Percentiles rank a stretch among this genome's conserved stretches.
phyloP scores from a whole-genome alignment of 768 basidiomycete genomes.

The Pleurotus pulmonarius region DNA sequence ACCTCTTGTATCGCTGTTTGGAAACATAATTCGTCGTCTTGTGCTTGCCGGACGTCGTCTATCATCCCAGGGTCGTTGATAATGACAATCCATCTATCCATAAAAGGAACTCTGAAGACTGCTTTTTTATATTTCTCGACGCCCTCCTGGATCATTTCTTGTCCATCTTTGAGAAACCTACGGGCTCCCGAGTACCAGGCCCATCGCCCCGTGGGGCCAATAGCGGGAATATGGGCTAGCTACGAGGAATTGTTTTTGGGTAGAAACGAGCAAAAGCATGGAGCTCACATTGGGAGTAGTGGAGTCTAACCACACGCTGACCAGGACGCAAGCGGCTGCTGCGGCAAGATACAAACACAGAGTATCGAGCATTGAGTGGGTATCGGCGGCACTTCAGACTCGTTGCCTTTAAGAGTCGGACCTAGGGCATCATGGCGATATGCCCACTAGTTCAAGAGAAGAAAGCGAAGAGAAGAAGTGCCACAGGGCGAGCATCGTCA shows the following conservation, averaged over 20 bases:
- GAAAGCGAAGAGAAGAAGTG: too few species aligned
- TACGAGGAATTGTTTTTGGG: neutral
- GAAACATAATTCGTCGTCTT: conserved; percentile 22
- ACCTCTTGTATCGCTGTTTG: conserved; percentile 4
- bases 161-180: conserved; percentile 18
- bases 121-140: conserved; percentile 17
- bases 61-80: conserved; percentile 24
- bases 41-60: conserved; percentile 29
- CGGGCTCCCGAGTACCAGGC: conserved; percentile 27
- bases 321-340: neutral
- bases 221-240: conserved; percentile 29
- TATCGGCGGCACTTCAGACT: too few species aligned
- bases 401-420: too few species aligned
- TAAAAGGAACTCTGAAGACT: conserved; percentile 15
- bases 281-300: neutral
- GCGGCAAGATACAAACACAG: neutral
- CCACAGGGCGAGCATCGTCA: too few species aligned
- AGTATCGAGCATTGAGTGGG: too few species aligned
- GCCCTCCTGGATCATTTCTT: conserved; percentile 27
- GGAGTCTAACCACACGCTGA: neutral
- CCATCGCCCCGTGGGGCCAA: conserved; percentile 29
- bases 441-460: too few species aligned
- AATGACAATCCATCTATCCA: conserved; percentile 27
- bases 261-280: neutral
- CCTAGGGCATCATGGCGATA: too few species aligned